phyloP scores from a whole-genome alignment of 2,329 filamentous ascomycete species.

The Diplodia corticola region DNA sequence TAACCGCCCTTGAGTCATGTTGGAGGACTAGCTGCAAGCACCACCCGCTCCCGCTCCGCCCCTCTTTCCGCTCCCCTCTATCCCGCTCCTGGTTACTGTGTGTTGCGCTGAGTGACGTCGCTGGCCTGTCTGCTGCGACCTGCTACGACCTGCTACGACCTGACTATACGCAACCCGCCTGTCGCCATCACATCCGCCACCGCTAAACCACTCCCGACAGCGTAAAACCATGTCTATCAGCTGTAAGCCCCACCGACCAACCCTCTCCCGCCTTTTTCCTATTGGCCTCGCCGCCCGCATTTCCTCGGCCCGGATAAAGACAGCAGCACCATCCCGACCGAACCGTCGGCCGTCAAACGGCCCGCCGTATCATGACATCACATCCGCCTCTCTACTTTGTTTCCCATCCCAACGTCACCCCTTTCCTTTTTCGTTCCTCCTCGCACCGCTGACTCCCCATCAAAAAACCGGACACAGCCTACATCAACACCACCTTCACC shows the following conservation, averaged over 20 bases:
- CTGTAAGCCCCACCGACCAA: neutral
- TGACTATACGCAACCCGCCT: neutral
- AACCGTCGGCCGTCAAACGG: no score
- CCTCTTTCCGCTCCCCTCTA: neutral
- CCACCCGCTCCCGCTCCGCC: constrained; percentile 16
- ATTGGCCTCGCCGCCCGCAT: no score
- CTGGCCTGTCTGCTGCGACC: no score
- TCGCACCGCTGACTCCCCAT: neutral
- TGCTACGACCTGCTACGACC: no score
- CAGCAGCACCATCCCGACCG: no score
- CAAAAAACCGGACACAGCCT: neutral
- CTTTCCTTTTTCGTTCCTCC: neutral
- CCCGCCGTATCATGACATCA: no score
- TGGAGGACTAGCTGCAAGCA: neutral
- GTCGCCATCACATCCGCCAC: neutral
- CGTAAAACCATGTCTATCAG: neutral
- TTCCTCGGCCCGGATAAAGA: no score
- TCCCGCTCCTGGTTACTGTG: neutral
- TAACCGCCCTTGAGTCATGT: neutral
- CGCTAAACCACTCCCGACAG: neutral
- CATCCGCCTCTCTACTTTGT: no score
- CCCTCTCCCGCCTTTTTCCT: neutral
- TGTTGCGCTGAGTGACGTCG: neutral
- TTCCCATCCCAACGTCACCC: no score
- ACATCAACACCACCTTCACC: constrained; percentile 4